These are phyloP conservation scores for Triticum urartu DNA, from an alignment of 176 grass and related monocot species.

Conservation along the genomic window DNA sequence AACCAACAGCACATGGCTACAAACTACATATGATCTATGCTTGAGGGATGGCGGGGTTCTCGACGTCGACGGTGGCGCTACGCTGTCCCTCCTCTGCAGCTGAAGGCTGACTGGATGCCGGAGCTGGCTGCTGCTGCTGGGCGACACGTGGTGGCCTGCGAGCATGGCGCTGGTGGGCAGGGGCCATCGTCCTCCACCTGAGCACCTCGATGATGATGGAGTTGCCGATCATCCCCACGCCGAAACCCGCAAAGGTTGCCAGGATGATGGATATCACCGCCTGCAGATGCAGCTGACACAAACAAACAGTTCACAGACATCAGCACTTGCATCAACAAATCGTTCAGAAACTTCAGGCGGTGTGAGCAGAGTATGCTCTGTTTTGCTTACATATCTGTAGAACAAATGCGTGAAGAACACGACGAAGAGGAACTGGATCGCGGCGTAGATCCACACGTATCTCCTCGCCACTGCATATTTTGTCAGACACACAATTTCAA, in stretches of 20 bases:
- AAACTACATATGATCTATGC: not conserved
- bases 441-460: conserved; percentile 72
- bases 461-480: conserved; percentile 56
- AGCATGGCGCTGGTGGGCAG: not conserved
- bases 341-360: too few relatives aligned
- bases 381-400: conserved; percentile 69
- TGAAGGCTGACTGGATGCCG: not conserved
- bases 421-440: conserved; percentile 68
- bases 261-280: conserved; percentile 86
- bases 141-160: not conserved
- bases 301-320: not conserved
- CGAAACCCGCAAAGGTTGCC: conserved; percentile 87
- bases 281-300: conserved; percentile 82
- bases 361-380: not conserved
- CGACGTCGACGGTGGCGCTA: not conserved
- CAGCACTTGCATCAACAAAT: not conserved
- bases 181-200: conserved; percentile 41
- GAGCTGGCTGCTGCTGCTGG: not conserved
- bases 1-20: not conserved
- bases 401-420: conserved; percentile 88
- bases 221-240: conserved; percentile 79
- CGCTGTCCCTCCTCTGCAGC: not conserved
- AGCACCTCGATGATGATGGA: conserved; percentile 60
- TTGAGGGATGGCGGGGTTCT: conserved; percentile 22
- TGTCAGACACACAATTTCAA: not conserved